Evolutionary conservation across 176 grass and related monocot genomes (phyloP), one percentile per base, ranked within the genome.

Genomic region (Themeda triandra): DNA sequence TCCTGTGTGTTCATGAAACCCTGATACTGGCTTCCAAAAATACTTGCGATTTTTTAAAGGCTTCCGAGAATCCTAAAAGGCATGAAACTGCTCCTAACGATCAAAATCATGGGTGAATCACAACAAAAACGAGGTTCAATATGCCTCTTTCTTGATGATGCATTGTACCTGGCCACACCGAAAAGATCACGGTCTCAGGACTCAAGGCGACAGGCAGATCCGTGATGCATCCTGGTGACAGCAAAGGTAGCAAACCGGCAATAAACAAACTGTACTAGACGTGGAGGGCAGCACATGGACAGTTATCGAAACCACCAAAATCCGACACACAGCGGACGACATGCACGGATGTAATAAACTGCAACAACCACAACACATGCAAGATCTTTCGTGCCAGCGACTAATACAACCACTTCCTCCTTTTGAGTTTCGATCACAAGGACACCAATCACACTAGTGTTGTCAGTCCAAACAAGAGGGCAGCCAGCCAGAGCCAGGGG

Each of bases 211-310:
- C 83, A 58, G 33, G 37, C 36, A 62, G 19, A 78, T 62, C 75
- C 58, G 73, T 71, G 37, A 63, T 58, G 70, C 8, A 63, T 51
- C 70, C 76, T 81, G 37, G 41, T 36, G 42, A 65, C 78, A 70
- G 27, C 63, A 77, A 64, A 59, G 1, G 19, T 3, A 68, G 30
- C 41, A 80, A 75, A 30, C 9, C 6, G 25, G 14, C 54, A 56
- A 54, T 80, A 86, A 86, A 86, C 88, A 86, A 82, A 64, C n/a
- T 6, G 74, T 58, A 59, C 51, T 23, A 2, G 3, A 59, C 58
- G 73, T 82, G 79, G 49, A 17, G 79, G 17, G 79, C 83, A 66
- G 73, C 88, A 83, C 88, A 86, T 86, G 79, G 79, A 86, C 84
- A 23, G 83, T 86, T 66, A 90, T 29, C 13, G 56, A 32, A 86